A percentile compares a stretch with the other conserved stretches of the same genome.
Conservation (phyloP, 164 flowering plant species). For the Taxillus chinensis region DNA sequence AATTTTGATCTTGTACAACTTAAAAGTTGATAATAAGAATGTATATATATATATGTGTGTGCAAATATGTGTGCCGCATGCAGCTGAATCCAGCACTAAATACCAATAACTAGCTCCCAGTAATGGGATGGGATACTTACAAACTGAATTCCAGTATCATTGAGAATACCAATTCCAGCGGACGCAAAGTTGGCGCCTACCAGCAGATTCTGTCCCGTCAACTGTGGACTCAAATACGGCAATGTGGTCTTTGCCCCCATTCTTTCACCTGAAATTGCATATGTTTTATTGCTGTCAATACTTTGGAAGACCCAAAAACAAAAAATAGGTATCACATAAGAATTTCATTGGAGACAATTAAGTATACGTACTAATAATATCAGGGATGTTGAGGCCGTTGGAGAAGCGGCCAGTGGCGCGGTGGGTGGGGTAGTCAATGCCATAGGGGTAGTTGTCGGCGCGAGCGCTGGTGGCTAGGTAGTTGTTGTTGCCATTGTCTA, state of each 20-base stretch:
- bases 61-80: too few relatives aligned
- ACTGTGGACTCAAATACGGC: slow-evolving; percentile 58
- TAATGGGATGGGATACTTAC: slow-evolving; percentile 29
- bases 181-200: slow-evolving; percentile 89
- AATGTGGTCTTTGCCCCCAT: slow-evolving; percentile 43
- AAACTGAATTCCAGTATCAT: slow-evolving; percentile 81
- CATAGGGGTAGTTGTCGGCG: slow-evolving; percentile 72
- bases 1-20: too few relatives aligned
- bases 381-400: slow-evolving; percentile 74
- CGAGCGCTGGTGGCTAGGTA: slow-evolving; percentile 61
- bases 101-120: too few relatives aligned
- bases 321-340: too few relatives aligned
- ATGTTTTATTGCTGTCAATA: too few relatives aligned
- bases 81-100: too few relatives aligned
- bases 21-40: too few relatives aligned
- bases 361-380: slow-evolving; percentile 43
- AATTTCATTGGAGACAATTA: too few relatives aligned
- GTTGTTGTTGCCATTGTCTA: slow-evolving; percentile 77
- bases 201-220: slow-evolving; percentile 47
- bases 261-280: slow-evolving; percentile 30
- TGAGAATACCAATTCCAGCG: slow-evolving; percentile 80
- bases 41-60: too few relatives aligned
- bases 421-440: slow-evolving; percentile 62
- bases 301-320: too few relatives aligned
- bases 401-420: slow-evolving; percentile 81